Conservation (phyloP, 1,284 basidiomycete genomes). For the Dichomitus squalens region DNA sequence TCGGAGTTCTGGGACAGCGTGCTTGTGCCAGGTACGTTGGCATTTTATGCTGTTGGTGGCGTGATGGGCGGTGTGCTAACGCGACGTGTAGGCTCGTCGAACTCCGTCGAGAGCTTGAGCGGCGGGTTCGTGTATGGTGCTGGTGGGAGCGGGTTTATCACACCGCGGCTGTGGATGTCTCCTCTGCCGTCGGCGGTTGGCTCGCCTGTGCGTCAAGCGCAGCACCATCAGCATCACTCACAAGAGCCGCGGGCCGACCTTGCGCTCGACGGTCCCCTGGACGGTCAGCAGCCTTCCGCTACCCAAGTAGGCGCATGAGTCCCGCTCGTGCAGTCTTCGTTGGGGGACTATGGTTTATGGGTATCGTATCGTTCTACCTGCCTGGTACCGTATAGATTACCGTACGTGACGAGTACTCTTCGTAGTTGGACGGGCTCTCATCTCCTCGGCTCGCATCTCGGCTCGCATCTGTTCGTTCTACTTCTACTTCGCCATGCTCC, state of each 20-base stretch:
- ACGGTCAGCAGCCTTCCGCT: not conserved
- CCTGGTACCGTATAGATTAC: slow-evolving; percentile 3
- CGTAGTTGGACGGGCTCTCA: not conserved
- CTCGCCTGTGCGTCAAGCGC: slow-evolving; percentile 32
- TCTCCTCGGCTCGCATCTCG: too few species aligned
- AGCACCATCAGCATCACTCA: slow-evolving; percentile 15
- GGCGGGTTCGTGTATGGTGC: slow-evolving; percentile 83
- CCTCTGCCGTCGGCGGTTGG: slow-evolving; percentile 39
- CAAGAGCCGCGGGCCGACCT: slow-evolving; percentile 15
- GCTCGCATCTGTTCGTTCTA: not conserved
- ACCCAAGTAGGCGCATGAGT: slow-evolving; percentile 6
- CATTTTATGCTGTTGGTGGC: not conserved
- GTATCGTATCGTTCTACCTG: not conserved
- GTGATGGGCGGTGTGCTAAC: not conserved
- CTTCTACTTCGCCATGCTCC: not conserved
- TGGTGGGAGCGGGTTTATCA: slow-evolving; percentile 76
- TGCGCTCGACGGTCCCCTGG: slow-evolving; percentile 23
- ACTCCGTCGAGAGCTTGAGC: slow-evolving; percentile 75
- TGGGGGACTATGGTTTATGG: not conserved
- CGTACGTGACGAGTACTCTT: not conserved
- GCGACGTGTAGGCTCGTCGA: slow-evolving; percentile 61
- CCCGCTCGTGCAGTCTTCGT: not conserved
- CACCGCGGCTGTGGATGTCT: slow-evolving; percentile 44
- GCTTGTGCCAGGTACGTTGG: slow-evolving; percentile 71
- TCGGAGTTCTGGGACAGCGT: slow-evolving; percentile 84